Evolutionary conservation across 1,139 yeast genomes (phyloP).

Genomic region (Geotrichum phurueaensis): DNA sequence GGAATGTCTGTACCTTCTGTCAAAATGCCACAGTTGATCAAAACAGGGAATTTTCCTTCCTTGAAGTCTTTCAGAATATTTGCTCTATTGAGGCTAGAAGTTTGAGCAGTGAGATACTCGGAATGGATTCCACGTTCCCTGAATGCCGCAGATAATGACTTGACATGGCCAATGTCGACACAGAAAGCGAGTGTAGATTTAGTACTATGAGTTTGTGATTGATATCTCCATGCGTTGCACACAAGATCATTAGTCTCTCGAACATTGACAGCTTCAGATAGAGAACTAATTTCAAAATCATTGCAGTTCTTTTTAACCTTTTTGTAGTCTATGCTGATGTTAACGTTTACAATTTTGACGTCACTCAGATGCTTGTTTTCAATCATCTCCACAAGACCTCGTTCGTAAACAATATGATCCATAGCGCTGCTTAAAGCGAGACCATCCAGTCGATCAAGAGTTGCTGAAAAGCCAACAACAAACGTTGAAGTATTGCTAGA

Average conservation of each 20-base stretch:
- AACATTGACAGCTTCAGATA: slow-evolving; percentile 54
- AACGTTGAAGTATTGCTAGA: slow-evolving; percentile 41
- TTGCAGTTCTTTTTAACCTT: slow-evolving; percentile 35
- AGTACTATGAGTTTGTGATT: slow-evolving; percentile 33
- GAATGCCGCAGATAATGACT: slow-evolving; percentile 49
- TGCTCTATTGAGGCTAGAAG: slow-evolving; percentile 50
- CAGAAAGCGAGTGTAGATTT: slow-evolving; percentile 74
- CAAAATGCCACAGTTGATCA: slow-evolving; percentile 83
- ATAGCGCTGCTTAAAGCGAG: slow-evolving; percentile 53
- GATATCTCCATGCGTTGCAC: slow-evolving; percentile 50
- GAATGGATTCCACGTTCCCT: slow-evolving; percentile 60
- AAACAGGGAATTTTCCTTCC: slow-evolving; percentile 57
- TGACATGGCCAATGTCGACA: slow-evolving; percentile 65
- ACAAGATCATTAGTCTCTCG: slow-evolving; percentile 50
- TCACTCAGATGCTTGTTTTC: slow-evolving; percentile 63
- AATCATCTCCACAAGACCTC: slow-evolving; percentile 63
- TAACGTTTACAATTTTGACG: slow-evolving; percentile 57
- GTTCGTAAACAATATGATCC: slow-evolving; percentile 70
- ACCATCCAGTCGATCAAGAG: slow-evolving; percentile 63
- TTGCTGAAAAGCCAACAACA: slow-evolving; percentile 85
- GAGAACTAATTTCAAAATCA: slow-evolving; percentile 51
- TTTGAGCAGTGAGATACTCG: slow-evolving; percentile 65
- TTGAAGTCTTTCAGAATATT: slow-evolving; percentile 53
- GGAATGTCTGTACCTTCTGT: slow-evolving; percentile 97
- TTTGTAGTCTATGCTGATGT: slow-evolving; percentile 37